Evolutionary conservation across 768 basidiomycete species (phyloP), one percentile per base, ranked within the genome.

Genomic region (Dioszegia crocea): DNA sequence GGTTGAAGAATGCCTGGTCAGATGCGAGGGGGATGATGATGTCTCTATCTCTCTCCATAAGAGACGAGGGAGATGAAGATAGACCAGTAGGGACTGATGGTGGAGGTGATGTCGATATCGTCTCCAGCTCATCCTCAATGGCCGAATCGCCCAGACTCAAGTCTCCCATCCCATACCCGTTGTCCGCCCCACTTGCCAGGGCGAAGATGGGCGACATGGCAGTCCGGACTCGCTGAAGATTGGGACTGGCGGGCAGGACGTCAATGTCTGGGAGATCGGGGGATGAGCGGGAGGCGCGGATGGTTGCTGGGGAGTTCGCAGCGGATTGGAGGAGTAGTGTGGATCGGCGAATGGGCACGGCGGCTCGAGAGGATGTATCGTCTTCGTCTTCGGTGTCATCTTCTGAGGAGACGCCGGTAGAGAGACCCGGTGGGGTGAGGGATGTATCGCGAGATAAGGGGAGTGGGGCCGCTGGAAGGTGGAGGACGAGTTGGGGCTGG

Each of bases 11-110:
- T 2, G 84, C 83, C 12, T 83, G 80, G 69, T 93, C 91, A 31
- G 88, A 85, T n/a, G 82, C 80, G 5, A 96, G 83, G 2, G 88
- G 86, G 33, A 94, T 86, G 51, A 89, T 81, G 6, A 91, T 72
- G 67, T 91, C 87, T 8, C 78, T 33, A 39, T 68, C 63, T 5
- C 59, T 60, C 67, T 74, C 17, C 6, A 11, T 17, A 14, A 19
- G 11, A 23, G 44, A 23, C 44, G 44, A 16, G 6, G n/a, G 6
- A 3, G 44, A 10, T 6, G 19, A 17, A 23, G 8, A 56, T 58
- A 23, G 61, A 38, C 31, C 54, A 49, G 27, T 10, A 48, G 12
- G 6, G 8, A 19, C n/a, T 21, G 40, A 41, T n/a, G n/a, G n/a
- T n/a, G 40, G 40, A 41, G n/a, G 40, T 6, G n/a, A 21, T 17